Evolutionary conservation across 1,284 basidiomycete species (phyloP), one percentile per base, ranked within the genome.

Genomic region (Ustilago crameri): DNA sequence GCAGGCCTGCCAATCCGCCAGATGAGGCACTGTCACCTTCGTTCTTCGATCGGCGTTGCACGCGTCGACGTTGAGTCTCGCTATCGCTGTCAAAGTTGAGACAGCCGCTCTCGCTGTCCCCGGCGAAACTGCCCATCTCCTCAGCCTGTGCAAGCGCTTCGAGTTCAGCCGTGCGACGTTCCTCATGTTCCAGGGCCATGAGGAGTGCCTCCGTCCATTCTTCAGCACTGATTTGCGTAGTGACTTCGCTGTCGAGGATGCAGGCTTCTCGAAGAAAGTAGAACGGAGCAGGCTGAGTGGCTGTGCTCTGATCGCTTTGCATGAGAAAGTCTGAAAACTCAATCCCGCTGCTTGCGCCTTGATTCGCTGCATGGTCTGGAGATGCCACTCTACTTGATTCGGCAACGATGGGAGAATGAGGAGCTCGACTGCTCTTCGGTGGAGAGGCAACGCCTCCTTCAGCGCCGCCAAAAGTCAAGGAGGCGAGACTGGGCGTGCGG

Each of bases 31-130:
- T 32, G 14, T 34, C 44, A 24, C 42, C 47, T 26, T 37, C 47
- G 9, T 35, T 14, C 38, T 43, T 56, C 18, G 60, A 55, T 4
- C 62, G 62, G 12, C 45, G 58, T 17, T 50, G 52, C 26, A 26
- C 30, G 18, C 57, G 52, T 24, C 51, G 56, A 46, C 56, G 51
- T n/a, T 35, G 61, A 10, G 44, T 23, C 27, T 66, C 71, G 46
- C 57, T 63, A n/a, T 69, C 71, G 44, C 71, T 74, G 15, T 69
- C 66, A 35, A 74, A 74, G 14, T 54, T 41, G n/a, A 74, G 66
- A 26, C 60, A 55, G 17, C 71, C 71, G 22, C 58, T 61, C 12
- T 65, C 56, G 26, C 66, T 69, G 42, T 69, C 66, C 24, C 71
- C 71, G 3, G 55, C 71, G 43, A 66, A 23, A 32, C 55, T 69